Evolutionary conservation across 257 asterid species (phyloP), one percentile per base, ranked within the genome.

Genomic region (Penstemon davidsonii): DNA sequence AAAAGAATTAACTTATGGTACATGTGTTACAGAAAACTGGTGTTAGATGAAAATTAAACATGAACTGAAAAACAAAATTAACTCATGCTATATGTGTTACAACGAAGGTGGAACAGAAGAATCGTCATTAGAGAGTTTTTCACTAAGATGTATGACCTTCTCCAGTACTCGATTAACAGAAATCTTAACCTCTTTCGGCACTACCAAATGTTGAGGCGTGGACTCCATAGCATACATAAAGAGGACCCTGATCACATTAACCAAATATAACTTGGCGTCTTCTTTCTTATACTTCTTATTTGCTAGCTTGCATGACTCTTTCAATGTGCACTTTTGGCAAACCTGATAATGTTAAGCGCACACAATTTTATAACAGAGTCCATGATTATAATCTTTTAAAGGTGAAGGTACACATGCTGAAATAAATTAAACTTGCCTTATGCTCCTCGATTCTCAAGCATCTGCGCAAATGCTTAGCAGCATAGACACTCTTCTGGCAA

Each of bases 381-480:
- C 33, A 25, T 25, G 33, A 25, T 7, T 6, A 44, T 60, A 60
- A 69, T 54, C 5, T 42, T 66, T 3, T 15, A 10, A 62, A 43
- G 39, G 42, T 52, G 39, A 53, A 40, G 33, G 44, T 19, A 42
- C 55, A 45, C 33, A 68, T 37, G 18, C 5, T 40, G 39, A 40
- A 55, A 3, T 66, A 38, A 25, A 25, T 25, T 25, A 25, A 47
- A 79, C 90, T 85, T 58, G 82, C 98, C 71, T 75, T 73, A 19
- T 74, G 78, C 70, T 92, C 98, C 60, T 87, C 87, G 54, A 85
- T 84, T 73, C 66, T 71, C 67, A 90, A 88, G 84, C 83, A 89
- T 50, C 61, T 46, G 43, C 96, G 96, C 86, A 92, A 69, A 64
- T 74, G 67, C 75, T 92, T 92, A 51, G 97, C 91, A 58, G 88